phyloP scores from a whole-genome alignment of 768 basidiomycete genomes.

The Hygrophorus russula region DNA sequence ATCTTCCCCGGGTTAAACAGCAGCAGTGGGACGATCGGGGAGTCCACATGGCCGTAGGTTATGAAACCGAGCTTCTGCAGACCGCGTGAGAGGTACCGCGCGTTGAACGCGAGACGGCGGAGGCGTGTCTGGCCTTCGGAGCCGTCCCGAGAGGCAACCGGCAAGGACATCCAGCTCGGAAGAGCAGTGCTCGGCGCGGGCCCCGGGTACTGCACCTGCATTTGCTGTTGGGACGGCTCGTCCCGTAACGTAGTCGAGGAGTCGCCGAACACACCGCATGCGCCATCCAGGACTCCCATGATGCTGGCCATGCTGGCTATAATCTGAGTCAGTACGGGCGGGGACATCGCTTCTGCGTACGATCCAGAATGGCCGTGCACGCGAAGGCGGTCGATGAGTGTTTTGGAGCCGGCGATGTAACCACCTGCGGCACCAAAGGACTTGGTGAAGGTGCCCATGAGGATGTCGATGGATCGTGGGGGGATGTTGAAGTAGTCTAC shows the following conservation, averaged over 20 bases:
- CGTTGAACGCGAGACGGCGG: constrained; percentile 88
- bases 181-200: constrained; percentile 54
- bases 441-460: constrained; percentile 99
- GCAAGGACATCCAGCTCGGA: constrained; percentile 72
- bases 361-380: constrained; percentile 68
- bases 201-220: constrained; percentile 47
- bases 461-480: constrained; percentile 74
- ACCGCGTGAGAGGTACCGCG: constrained; percentile 80
- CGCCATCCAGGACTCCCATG: constrained; percentile 88
- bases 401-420: constrained; percentile 81
- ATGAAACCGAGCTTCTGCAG: constrained; percentile 93
- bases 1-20: constrained; percentile 93
- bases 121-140: constrained; percentile 75
- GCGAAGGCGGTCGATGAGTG: constrained; percentile 73
- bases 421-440: constrained; percentile 92
- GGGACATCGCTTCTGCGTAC: constrained; percentile 87
- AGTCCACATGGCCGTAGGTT: constrained; percentile 84
- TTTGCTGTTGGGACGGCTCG: constrained; percentile 13
- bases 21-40: constrained; percentile 88
- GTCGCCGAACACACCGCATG: constrained; percentile 95
- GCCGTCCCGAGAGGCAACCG: constrained; percentile 65
- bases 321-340: constrained; percentile 85
- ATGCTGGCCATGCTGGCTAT: constrained; percentile 91
- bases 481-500: constrained; percentile 87
- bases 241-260: constrained; percentile 10